A percentile compares a stretch with the other conserved stretches of the same genome.
phyloP scores from a whole-genome alignment of 2,329 filamentous ascomycete species.

The Trichophyton benhamiae region DNA sequence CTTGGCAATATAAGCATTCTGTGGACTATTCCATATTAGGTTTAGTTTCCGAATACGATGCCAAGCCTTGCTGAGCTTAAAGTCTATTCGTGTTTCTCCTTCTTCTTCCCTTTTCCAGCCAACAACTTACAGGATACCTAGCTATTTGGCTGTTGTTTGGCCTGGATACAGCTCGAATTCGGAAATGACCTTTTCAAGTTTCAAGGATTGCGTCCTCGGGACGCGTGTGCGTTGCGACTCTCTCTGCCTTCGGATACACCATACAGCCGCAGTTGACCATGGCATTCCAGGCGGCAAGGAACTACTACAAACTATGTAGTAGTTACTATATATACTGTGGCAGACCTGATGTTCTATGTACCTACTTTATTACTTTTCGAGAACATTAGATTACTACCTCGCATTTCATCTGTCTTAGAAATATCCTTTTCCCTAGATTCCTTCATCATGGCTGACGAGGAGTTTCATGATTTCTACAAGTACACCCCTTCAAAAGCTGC shows the following conservation, averaged over 20 bases:
- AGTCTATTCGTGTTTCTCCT: neutral
- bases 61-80: neutral
- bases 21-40: neutral
- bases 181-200: neutral
- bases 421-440: neutral
- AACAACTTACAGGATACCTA: neutral
- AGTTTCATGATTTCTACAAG: slow-evolving; percentile 18
- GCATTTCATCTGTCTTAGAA: neutral
- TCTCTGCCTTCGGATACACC: neutral
- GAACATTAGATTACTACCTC: neutral
- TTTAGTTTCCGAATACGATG: slow-evolving; percentile 12
- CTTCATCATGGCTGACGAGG: slow-evolving; percentile 8
- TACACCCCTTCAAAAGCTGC: slow-evolving; percentile 33
- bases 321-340: neutral
- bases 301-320: neutral
- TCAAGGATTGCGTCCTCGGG: neutral
- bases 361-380: neutral
- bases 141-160: neutral
- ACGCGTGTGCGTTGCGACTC: neutral
- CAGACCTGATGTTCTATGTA: neutral
- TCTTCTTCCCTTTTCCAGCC: neutral
- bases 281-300: neutral
- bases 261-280: neutral
- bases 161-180: neutral
- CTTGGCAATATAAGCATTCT: neutral